These are phyloP conservation scores for Wickerhamiella siamensis DNA, from an alignment of 805 yeast species.

Conservation along the genomic window DNA sequence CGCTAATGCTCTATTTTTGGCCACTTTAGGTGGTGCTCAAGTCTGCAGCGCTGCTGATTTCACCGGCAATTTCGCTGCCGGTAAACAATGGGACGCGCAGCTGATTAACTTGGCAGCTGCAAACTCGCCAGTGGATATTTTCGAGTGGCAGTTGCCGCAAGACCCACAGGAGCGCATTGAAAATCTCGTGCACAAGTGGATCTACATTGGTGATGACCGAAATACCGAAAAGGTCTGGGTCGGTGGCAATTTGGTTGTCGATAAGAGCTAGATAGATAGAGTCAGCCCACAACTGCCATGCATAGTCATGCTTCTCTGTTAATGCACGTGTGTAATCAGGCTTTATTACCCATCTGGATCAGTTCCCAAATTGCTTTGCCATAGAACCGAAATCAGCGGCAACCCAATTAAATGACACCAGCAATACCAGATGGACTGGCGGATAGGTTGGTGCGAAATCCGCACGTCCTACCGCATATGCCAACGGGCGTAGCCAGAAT, in stretches of 20 bases:
- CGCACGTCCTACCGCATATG: slow-evolving; percentile 5
- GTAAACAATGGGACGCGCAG: slow-evolving; percentile 78
- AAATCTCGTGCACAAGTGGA: slow-evolving; percentile 71
- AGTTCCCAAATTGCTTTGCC: too few species aligned
- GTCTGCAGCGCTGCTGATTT: slow-evolving; percentile 43
- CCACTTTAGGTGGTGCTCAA: slow-evolving; percentile 82
- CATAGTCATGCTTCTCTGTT: too few species aligned
- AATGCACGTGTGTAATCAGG: too few species aligned
- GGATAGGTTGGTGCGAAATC: slow-evolving; percentile 4
- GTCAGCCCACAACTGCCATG: too few species aligned
- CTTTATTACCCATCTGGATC: too few species aligned
- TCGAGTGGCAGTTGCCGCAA: slow-evolving; percentile 36
- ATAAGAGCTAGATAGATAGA: slow-evolving; percentile 28
- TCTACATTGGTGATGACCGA: slow-evolving; percentile 87
- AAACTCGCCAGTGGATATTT: slow-evolving; percentile 56
- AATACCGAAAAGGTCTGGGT: slow-evolving; percentile 74
- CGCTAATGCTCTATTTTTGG: slow-evolving; percentile 61
- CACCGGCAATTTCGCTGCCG: slow-evolving; percentile 60
- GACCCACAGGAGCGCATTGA: slow-evolving; percentile 29
- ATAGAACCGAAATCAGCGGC: too few species aligned
- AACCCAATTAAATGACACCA: background rate
- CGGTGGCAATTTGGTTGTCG: slow-evolving; percentile 50
- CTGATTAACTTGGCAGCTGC: slow-evolving; percentile 44
- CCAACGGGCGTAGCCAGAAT: slow-evolving; percentile 2
- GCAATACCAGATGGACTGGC: slow-evolving; percentile 4